These are phyloP conservation scores for Albugo laibachii DNA, from an alignment of 352 stramenopile species.

Conservation along the genomic window DNA sequence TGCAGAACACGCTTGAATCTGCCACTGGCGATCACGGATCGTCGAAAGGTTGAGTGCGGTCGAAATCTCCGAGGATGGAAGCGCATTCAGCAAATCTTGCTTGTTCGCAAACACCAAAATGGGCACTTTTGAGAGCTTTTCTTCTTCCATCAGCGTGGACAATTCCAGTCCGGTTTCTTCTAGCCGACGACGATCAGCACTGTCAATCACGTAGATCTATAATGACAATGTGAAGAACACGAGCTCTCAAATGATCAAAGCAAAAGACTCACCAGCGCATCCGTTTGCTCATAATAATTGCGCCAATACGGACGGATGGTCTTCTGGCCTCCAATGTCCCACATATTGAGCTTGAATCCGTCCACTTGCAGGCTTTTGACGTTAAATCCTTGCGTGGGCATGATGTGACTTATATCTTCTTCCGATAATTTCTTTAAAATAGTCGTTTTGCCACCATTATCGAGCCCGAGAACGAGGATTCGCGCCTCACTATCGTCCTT, in stretches of 20 bases:
- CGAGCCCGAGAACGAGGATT: conserved; percentile 88
- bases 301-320: conserved; percentile 98
- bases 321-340: conserved; percentile 97
- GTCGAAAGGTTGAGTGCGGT: conserved; percentile 77
- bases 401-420: conserved; percentile 88
- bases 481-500: conserved; percentile 85
- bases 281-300: conserved; percentile 99
- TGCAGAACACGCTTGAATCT: conserved; percentile 81
- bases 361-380: conserved; percentile 91
- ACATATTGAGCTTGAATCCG: conserved; percentile 96
- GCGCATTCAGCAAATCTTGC: conserved; percentile 86
- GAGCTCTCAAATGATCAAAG: not conserved
- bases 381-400: conserved; percentile 91
- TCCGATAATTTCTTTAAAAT: conserved; percentile 94
- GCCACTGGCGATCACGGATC: conserved; percentile 77
- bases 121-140: conserved; percentile 84
- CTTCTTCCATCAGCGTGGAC: conserved; percentile 83
- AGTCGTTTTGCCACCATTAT: conserved; percentile 94
- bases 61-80: conserved; percentile 80
- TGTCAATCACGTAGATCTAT: conserved; percentile 91
- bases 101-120: conserved; percentile 95
- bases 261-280: conserved; percentile 47
- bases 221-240: not conserved
- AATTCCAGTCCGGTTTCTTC: conserved; percentile 89
- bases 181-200: conserved; percentile 76